Evolutionary conservation across 306 rosid species (phyloP).

Genomic region (Medicago ruthenica): DNA sequence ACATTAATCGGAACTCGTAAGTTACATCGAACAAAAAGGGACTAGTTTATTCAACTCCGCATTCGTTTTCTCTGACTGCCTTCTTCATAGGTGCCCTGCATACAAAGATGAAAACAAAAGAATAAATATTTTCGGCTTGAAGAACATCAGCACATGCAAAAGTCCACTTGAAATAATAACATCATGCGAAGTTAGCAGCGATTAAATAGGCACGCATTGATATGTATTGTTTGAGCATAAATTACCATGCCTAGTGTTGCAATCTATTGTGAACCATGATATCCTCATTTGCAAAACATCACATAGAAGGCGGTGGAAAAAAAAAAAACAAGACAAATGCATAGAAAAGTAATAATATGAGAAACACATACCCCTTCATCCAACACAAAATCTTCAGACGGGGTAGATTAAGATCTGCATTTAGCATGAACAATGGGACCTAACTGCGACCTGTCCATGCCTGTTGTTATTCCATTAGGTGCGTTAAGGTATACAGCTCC

Average conservation of each 20-base stretch:
- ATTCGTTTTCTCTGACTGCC: slow-evolving; percentile 79
- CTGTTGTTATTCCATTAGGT: slow-evolving; percentile 58
- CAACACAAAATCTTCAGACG: slow-evolving; percentile 67
- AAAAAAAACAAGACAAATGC: no score
- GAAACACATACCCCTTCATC: slow-evolving; percentile 76
- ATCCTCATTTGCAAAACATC: no score
- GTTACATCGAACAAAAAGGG: slow-evolving; percentile 61
- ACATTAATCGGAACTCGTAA: slow-evolving; percentile 56
- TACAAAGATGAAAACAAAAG: slow-evolving; percentile 1
- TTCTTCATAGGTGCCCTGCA: slow-evolving; percentile 78
- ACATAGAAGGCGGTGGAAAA: no score
- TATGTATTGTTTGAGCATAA: no score
- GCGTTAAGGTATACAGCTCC: slow-evolving; percentile 90
- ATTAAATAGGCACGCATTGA: background rate
- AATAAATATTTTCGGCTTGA: slow-evolving; percentile 25
- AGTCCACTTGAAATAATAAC: background rate
- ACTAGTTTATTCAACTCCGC: slow-evolving; percentile 63
- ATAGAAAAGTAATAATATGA: no score
- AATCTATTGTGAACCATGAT: no score
- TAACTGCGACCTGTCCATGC: slow-evolving; percentile 75
- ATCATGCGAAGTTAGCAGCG: background rate
- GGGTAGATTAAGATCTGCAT: slow-evolving; percentile 81
- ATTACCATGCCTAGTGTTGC: no score
- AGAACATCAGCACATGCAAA: slow-evolving; percentile 13
- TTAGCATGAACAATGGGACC: slow-evolving; percentile 96